Base-by-base conservation (phyloP, 164 flowering plant genomes). In the Vitis riparia region DNA sequence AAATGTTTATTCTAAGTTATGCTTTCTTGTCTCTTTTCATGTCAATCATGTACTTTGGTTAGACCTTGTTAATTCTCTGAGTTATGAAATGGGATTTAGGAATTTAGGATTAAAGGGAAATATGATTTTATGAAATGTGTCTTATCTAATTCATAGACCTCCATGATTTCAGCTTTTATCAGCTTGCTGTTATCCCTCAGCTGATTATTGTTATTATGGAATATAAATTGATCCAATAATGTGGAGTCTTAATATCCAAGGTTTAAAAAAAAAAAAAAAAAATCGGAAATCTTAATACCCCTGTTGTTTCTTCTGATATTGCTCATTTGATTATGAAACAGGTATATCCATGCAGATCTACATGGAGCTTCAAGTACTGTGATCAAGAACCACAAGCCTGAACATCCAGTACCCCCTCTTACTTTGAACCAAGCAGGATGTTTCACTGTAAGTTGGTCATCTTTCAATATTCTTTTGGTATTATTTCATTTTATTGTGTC, bases 311-410 rank as follows among this genome's bases (percentile, higher is more conserved):
- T 19, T 64, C 57, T 67, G 37, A 62, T 63, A 29, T 59, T 67
- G 68, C 9, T 63, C 30, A 14, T 71, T 62, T 58, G 15, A 13
- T 58, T 62, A 53, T 62, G 66, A 62, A 79, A 82, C 80, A 94
- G 98, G 82, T 94, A 94, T 77, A 84, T 94, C 57, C 99, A 94
- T 77, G 99, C 99, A 23, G 99, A 94, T 12, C 88, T 94, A 55
- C 98, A 94, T 83, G 99, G 99, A 73, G 99, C 99, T 78, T 94
- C 99, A 55, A 92, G 94, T 73, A 92, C 98, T 44, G 85, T 94
- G 68, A 92, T 94, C 60, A 94, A 94, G 85, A 94, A 94, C 78
- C 98, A 94, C 83, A 91, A 82, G 79, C 94, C 94, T 19, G 97
- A 91, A 53, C 79, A 78, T 51, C 86, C 92, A 59, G 83, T 92